Percentiles rank a stretch among this genome's conserved stretches.
phyloP scores from a whole-genome alignment of 1,284 basidiomycete species.

The Nidula niveotomentosa region DNA sequence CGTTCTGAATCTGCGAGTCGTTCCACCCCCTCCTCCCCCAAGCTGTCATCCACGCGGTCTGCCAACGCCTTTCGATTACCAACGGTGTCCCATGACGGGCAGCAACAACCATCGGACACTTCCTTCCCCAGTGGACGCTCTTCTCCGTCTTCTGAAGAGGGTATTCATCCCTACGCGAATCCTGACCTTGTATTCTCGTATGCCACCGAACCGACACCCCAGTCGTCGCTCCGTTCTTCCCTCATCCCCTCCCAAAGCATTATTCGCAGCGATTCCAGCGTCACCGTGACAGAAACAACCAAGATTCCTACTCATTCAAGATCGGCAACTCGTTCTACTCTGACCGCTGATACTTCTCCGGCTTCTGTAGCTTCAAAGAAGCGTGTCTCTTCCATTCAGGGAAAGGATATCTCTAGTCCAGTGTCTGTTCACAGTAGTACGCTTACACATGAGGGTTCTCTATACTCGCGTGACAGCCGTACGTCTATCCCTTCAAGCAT shows the following conservation, averaged over 20 bases:
- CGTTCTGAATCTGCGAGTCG: conserved; percentile 17
- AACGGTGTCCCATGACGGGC: not conserved
- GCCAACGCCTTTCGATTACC: conserved; percentile 3
- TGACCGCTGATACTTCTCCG: conserved; percentile 46
- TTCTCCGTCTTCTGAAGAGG: conserved; percentile 28
- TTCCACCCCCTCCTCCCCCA: conserved; percentile 16
- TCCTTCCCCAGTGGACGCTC: conserved; percentile 1
- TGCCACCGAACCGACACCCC: conserved; percentile 26
- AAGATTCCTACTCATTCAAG: conserved; percentile 23
- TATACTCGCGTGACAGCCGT: conserved; percentile 16
- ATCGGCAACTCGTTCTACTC: conserved; percentile 37
- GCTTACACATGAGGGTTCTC: conserved; percentile 19
- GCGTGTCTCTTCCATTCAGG: conserved; percentile 34
- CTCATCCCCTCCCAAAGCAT: conserved; percentile 18
- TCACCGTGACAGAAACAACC: conserved; percentile 51
- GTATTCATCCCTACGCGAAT: conserved; percentile 74
- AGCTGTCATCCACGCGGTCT: conserved; percentile 7
- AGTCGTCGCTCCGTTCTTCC: conserved; percentile 18
- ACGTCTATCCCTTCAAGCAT: conserved; percentile 22
- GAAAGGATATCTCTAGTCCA: conserved; percentile 54
- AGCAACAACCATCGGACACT: not conserved
- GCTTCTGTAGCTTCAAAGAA: conserved; percentile 38
- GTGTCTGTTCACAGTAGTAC: conserved; percentile 32
- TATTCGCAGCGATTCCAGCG: conserved; percentile 47
- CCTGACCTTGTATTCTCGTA: conserved; percentile 55